phyloP scores from a whole-genome alignment of 352 stramenopile genomes.

The Phytophthora lateralis region DNA sequence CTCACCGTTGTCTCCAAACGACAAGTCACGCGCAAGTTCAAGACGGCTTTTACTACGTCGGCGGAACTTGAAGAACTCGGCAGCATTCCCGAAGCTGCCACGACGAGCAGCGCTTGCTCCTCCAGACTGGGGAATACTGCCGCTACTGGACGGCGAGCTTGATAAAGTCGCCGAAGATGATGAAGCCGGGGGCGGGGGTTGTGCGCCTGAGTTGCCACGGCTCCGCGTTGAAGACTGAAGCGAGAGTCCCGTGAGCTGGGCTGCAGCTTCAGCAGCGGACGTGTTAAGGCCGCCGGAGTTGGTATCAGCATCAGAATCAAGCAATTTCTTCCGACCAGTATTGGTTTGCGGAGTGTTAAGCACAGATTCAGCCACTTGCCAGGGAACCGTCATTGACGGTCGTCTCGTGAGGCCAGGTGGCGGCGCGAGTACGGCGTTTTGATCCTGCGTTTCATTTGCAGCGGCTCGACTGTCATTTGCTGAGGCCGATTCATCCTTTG shows the following conservation, averaged over 20 bases:
- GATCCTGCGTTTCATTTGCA: slow-evolving; percentile 44
- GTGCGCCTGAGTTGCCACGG: slow-evolving; percentile 36
- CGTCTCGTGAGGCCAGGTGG: slow-evolving; percentile 75
- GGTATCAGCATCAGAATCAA: slow-evolving; percentile 54
- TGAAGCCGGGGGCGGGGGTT: slow-evolving; percentile 24
- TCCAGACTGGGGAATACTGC: slow-evolving; percentile 21
- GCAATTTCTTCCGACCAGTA: slow-evolving; percentile 65
- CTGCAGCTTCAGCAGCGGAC: slow-evolving; percentile 67
- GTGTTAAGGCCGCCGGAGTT: slow-evolving; percentile 49
- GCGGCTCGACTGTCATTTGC: slow-evolving; percentile 13
- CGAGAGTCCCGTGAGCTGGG: slow-evolving; percentile 62
- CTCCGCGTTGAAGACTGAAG: slow-evolving; percentile 49
- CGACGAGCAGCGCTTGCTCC: slow-evolving; percentile 45
- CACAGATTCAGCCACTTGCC: slow-evolving; percentile 84
- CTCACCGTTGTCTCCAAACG: slow-evolving; percentile 54
- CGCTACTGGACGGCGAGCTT: slow-evolving; percentile 36
- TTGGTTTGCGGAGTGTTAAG: slow-evolving; percentile 82
- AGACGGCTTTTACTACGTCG: slow-evolving; percentile 87
- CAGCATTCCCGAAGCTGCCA: slow-evolving; percentile 83
- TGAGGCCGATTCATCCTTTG: slow-evolving; percentile 51
- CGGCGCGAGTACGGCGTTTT: slow-evolving; percentile 69
- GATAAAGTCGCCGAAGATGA: slow-evolving; percentile 31
- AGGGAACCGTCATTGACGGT: slow-evolving; percentile 86
- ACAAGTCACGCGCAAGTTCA: slow-evolving; percentile 74
- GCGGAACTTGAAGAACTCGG: slow-evolving; percentile 88